Evolutionary conservation across 345 rosid species (phyloP).

Genomic region (Sisymbrium altissimum): DNA sequence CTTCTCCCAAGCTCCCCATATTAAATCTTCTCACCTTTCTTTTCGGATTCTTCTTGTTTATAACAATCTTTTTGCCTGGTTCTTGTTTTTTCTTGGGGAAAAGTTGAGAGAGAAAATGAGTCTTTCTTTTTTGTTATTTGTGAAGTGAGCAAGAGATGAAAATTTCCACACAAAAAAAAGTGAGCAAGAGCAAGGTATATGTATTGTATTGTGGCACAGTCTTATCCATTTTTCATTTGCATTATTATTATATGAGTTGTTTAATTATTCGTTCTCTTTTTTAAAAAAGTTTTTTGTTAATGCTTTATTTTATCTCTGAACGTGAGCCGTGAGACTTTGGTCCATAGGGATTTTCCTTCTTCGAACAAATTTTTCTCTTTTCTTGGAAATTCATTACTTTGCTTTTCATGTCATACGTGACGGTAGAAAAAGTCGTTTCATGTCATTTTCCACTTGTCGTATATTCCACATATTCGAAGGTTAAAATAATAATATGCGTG

Average conservation of each 20-base stretch:
- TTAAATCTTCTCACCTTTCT: not conserved
- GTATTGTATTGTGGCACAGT: not conserved
- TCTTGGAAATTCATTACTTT: not conserved
- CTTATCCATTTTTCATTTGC: constrained; percentile 14
- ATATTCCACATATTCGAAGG: not conserved
- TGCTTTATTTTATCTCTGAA: not conserved
- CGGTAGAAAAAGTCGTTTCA: constrained; percentile 26
- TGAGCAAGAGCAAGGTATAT: not conserved
- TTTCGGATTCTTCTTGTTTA: not conserved
- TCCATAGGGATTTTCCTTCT: not conserved
- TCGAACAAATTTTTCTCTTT: not conserved
- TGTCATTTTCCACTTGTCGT: constrained; percentile 31
- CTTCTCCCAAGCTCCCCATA: constrained; percentile 52
- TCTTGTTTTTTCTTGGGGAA: too few species aligned
- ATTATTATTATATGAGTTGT: constrained; percentile 8
- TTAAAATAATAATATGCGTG: not conserved
- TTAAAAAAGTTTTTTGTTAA: not conserved
- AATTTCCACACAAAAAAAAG: too few species aligned
- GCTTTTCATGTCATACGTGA: not conserved
- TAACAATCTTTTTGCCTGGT: too few species aligned
- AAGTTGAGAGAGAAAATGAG: too few species aligned
- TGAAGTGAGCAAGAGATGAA: too few species aligned
- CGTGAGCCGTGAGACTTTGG: not conserved
- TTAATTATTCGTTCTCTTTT: not conserved
- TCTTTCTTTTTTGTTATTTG: too few species aligned